These are phyloP conservation scores for Hypoxylon fuscum DNA, from an alignment of 495 filamentous ascomycete species.

Conservation along the genomic window DNA sequence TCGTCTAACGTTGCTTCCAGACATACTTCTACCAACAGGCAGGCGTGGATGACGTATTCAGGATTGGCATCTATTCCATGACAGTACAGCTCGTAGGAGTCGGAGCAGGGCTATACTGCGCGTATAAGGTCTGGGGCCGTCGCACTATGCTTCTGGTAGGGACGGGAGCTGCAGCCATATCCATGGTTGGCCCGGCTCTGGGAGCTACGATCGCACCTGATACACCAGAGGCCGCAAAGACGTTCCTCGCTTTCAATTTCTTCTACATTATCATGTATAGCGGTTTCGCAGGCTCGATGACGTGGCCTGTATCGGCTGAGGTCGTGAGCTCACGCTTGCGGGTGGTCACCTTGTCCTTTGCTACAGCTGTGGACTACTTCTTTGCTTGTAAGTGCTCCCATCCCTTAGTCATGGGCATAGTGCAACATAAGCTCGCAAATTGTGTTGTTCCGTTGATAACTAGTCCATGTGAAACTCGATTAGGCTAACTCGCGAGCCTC, in stretches of 20 bases:
- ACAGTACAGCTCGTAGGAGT: conserved; percentile 55
- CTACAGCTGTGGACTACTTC: conserved; percentile 51
- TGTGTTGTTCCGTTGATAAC: not conserved
- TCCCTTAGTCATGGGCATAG: not conserved
- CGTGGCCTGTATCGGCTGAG: conserved; percentile 50
- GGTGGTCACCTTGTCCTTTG: conserved; percentile 52
- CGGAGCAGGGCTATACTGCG: conserved; percentile 51
- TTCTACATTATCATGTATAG: conserved; percentile 52
- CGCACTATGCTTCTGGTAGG: conserved; percentile 57
- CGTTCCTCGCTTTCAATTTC: conserved; percentile 53
- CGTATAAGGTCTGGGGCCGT: conserved; percentile 54
- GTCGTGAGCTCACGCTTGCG: conserved; percentile 51
- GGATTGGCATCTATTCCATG: conserved; percentile 50
- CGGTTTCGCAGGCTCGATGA: conserved; percentile 52
- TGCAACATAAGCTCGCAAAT: conserved; percentile 1
- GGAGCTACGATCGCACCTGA: conserved; percentile 46
- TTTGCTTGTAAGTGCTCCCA: conserved; percentile 43
- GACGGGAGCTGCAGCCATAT: conserved; percentile 54
- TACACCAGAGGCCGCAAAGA: conserved; percentile 49
- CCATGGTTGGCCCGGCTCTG: conserved; percentile 40
- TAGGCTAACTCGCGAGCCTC: conserved; percentile 6
- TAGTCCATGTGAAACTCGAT: conserved; percentile 2
- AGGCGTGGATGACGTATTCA: conserved; percentile 40
- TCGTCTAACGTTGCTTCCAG: conserved; percentile 25
- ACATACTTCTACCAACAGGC: conserved; percentile 49